These are phyloP conservation scores for Trypanosoma avium DNA, from an alignment of 208 protist species.

Conservation along the genomic window DNA sequence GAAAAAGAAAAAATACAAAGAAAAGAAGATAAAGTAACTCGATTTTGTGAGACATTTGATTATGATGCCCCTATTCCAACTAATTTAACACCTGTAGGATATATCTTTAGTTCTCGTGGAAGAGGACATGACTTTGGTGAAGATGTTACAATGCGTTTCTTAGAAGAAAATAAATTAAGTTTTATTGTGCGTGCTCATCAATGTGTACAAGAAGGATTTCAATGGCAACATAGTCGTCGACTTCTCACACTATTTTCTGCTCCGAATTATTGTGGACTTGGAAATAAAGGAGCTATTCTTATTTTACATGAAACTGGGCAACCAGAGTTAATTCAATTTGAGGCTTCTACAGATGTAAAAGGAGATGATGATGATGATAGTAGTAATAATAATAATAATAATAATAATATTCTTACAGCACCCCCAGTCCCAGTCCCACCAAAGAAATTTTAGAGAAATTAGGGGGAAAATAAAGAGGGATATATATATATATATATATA, in stretches of 20 bases:
- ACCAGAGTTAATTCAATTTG: conserved; percentile 69
- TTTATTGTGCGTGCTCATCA: conserved; percentile 99
- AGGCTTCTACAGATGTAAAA: no score
- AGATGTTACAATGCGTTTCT: conserved; percentile 96
- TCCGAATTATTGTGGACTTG: conserved; percentile 99
- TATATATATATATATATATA: not conserved
- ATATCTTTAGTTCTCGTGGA: conserved; percentile 97
- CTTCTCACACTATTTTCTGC: conserved; percentile 99
- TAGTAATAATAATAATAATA: no score
- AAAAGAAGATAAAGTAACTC: not conserved
- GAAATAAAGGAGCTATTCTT: conserved; percentile 98
- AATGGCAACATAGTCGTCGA: conserved; percentile 98
- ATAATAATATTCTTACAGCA: conserved; percentile 5
- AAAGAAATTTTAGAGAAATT: conserved; percentile 30
- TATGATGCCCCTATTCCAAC: conserved; percentile 17
- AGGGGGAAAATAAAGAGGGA: conserved; percentile 6
- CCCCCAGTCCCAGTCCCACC: conserved; percentile 34
- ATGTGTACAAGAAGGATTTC: conserved; percentile 97
- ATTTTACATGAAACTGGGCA: conserved; percentile 50
- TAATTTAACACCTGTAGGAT: conserved; percentile 77
- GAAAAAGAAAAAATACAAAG: no score
- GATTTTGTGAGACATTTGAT: not conserved
- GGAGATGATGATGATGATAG: no score
- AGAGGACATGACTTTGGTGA: conserved; percentile 98
- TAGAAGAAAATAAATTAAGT: conserved; percentile 96